These are phyloP conservation scores for Passalora sequoiae DNA, from an alignment of 2,329 filamentous ascomycete species.

Conservation along the genomic window DNA sequence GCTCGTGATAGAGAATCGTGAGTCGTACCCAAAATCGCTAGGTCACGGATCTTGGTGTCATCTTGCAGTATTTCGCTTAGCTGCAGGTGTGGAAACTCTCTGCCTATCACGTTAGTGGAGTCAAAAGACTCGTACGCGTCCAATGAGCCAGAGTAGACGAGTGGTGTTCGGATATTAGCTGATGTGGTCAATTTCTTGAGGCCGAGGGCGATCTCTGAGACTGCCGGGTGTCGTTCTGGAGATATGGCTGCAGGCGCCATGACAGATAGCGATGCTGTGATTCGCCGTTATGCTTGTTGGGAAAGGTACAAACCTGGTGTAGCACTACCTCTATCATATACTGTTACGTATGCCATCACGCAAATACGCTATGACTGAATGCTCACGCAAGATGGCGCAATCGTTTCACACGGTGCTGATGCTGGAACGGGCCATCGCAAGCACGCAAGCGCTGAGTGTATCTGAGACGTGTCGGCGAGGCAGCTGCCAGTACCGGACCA, in stretches of 20 bases:
- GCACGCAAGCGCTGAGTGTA: no score
- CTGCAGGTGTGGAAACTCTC: constrained; percentile 41
- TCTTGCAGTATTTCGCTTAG: constrained; percentile 35
- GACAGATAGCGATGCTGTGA: no score
- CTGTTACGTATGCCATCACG: no score
- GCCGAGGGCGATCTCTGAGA: background rate
- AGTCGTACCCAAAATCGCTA: constrained; percentile 54
- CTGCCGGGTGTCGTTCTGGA: background rate
- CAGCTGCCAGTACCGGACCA: no score
- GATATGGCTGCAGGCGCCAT: constrained; percentile 2
- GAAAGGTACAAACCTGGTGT: no score
- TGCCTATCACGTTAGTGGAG: constrained; percentile 49
- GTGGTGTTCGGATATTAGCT: background rate
- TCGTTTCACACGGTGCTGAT: no score
- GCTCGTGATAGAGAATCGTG: background rate
- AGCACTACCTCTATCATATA: no score
- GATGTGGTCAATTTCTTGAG: background rate
- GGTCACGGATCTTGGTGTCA: constrained; percentile 37
- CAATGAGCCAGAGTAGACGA: constrained; percentile 37
- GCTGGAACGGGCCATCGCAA: no score
- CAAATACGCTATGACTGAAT: no score
- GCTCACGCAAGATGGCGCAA: no score
- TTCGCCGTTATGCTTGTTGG: no score
- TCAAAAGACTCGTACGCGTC: constrained; percentile 46
- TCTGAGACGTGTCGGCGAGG: no score